Evolutionary conservation across 345 rosid species (phyloP), one percentile per base, ranked within the genome.

Genomic region (Corymbia maculata): DNA sequence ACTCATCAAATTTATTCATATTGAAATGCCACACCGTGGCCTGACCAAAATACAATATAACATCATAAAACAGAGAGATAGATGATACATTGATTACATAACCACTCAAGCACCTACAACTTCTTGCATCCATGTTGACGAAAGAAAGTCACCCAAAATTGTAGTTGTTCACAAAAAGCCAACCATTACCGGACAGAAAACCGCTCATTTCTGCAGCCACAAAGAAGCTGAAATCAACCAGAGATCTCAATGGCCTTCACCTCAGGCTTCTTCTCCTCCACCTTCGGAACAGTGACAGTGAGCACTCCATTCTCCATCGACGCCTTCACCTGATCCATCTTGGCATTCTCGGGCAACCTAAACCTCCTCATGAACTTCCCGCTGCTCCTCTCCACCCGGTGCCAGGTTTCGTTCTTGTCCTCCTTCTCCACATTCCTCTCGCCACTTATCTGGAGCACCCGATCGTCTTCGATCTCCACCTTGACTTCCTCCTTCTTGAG

Each of bases 291-390:
- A 22, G 89, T 80, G 24, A 90, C 90, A 32, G 91, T 90, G 59
- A 90, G 90, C 21, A 90, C 85, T 3, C 91, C 90, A 44, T 88
- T 88, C 70, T 88, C 91, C 91, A 90, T 88, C 17, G 86, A 13
- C 4, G 90, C 91, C 85, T 90, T 90, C 26, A 90, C 89, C 30
- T 80, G 47, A 64, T 86, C 88, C 19, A 88, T 16, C 90, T 85
- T 90, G 3, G 89, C 87, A 52, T 88, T 80, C 44, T 88, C 91
- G 3, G 91, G 88, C 64, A 90, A 80, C 86, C 88, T 51, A 86
- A 90, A 90, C 61, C 91, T 86, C 89, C 90, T 88, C 59, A 86
- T 53, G 86, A 90, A 90, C 88, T 90, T 90, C 9, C 91, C 91
- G 53, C 88, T 86, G 26, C 88, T 88, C 19, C 91, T 86, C 86